Evolutionary conservation across 768 basidiomycete species (phyloP).

Genomic region (Boletellus emodensis): DNA sequence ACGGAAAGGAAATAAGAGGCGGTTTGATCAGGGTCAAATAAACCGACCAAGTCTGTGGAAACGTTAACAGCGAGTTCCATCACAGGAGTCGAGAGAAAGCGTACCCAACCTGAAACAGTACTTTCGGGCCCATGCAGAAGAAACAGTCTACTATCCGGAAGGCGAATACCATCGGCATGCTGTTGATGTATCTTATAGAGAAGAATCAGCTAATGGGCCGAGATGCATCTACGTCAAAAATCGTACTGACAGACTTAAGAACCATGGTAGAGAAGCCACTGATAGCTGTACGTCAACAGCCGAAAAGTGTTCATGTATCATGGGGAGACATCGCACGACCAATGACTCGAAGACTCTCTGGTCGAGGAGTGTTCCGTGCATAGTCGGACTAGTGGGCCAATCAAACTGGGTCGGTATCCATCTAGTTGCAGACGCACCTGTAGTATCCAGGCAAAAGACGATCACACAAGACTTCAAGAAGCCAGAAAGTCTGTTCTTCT

Average conservation of each 20-base stretch:
- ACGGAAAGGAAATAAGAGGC: constrained; percentile 11
- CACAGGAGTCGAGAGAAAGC: not conserved
- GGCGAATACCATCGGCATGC: constrained; percentile 96
- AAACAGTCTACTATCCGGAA: constrained; percentile 98
- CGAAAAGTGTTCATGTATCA: constrained; percentile 91
- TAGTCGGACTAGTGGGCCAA: constrained; percentile 67
- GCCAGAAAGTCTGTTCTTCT: constrained; percentile 98
- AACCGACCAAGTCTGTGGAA: constrained; percentile 51
- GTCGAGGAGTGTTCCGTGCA: constrained; percentile 99
- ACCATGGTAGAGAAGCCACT: constrained; percentile 97
- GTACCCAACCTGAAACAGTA: constrained; percentile 97
- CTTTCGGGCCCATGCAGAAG: constrained; percentile 98
- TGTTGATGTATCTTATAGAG: constrained; percentile 71
- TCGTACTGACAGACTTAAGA: constrained; percentile 81
- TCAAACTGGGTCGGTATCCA: not conserved
- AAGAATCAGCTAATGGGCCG: not conserved
- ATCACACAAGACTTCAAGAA: constrained; percentile 91
- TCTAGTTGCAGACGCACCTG: constrained; percentile 47
- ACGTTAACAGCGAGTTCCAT: constrained; percentile 7
- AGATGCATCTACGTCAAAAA: constrained; percentile 13
- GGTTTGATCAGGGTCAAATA: not conserved
- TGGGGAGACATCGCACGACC: constrained; percentile 82
- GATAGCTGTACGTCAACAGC: constrained; percentile 93
- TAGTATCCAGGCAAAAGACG: constrained; percentile 97
- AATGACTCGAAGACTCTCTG: constrained; percentile 96